phyloP scores from a whole-genome alignment of 495 filamentous ascomycete species.

The Polyplosphaeria fusca region DNA sequence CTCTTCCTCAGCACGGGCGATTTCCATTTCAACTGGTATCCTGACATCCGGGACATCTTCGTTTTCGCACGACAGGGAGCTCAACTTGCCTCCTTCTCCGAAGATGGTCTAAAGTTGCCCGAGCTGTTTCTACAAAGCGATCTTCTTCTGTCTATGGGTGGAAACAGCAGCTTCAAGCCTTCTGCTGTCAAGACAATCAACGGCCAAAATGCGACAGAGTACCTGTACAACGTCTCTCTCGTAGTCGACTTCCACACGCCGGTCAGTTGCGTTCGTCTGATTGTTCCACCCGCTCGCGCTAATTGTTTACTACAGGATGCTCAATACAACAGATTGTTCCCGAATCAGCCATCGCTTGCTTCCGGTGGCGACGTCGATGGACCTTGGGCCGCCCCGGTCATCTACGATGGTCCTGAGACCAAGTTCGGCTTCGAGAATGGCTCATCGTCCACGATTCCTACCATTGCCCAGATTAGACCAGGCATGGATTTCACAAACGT shows the following conservation, averaged over 20 bases:
- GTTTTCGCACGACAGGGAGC: not conserved
- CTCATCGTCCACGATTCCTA: constrained; percentile 35
- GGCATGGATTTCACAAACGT: constrained; percentile 15
- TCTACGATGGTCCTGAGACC: constrained; percentile 39
- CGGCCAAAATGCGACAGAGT: constrained; percentile 39
- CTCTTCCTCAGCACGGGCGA: constrained; percentile 45
- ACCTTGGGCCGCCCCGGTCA: not conserved
- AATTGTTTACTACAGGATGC: too few species aligned
- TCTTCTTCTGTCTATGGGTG: not conserved
- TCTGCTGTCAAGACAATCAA: constrained; percentile 38
- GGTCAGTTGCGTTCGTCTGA: too few species aligned
- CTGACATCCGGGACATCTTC: constrained; percentile 33
- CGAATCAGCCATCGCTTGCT: constrained; percentile 32
- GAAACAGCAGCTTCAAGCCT: constrained; percentile 10
- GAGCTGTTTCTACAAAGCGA: constrained; percentile 8
- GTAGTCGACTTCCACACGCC: constrained; percentile 41
- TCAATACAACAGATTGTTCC: constrained; percentile 48
- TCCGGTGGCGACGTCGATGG: not conserved
- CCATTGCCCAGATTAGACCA: constrained; percentile 38
- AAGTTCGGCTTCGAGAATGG: constrained; percentile 48
- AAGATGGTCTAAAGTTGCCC: constrained; percentile 18
- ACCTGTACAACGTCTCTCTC: constrained; percentile 36
- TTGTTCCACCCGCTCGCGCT: too few species aligned
- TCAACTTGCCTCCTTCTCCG: constrained; percentile 10
- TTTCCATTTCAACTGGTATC: constrained; percentile 43